phyloP scores from a whole-genome alignment of 768 basidiomycete species.

The Suillus bovinus region DNA sequence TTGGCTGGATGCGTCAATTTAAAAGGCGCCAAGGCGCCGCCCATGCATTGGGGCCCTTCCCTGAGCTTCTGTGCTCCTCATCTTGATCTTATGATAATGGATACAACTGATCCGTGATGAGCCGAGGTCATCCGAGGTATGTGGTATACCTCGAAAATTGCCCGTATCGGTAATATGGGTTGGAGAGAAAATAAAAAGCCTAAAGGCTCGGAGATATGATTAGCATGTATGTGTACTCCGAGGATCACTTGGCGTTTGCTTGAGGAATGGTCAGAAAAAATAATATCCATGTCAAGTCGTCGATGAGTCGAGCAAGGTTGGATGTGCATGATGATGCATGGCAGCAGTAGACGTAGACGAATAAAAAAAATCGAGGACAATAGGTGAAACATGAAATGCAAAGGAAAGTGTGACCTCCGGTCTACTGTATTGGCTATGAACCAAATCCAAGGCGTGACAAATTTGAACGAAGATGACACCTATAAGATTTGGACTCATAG shows the following conservation, averaged over 20 bases:
- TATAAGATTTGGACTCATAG: conserved; percentile 41
- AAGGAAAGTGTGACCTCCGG: conserved; percentile 37
- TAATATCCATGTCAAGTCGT: not conserved
- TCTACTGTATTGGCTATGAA: conserved; percentile 63
- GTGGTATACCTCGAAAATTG: conserved; percentile 7
- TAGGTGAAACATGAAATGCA: conserved; percentile 11
- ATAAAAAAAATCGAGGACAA: conserved; percentile 4
- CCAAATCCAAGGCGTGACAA: conserved; percentile 39
- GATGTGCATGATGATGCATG: not conserved
- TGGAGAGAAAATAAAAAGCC: conserved; percentile 27
- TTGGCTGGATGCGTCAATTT: not conserved
- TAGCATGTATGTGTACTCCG: not conserved
- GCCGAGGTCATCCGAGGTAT: conserved; percentile 4
- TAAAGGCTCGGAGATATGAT: conserved; percentile 16
- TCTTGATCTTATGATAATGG: not conserved
- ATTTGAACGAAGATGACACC: conserved; percentile 35
- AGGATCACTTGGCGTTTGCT: not conserved
- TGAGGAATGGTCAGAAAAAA: not conserved
- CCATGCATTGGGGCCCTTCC: not conserved
- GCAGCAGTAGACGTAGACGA: not conserved
- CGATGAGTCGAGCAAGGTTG: not conserved
- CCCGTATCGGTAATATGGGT: conserved; percentile 18
- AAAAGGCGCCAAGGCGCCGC: too few relatives aligned
- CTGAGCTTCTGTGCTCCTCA: not conserved
- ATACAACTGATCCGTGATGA: not conserved